Conservation (phyloP, 345 rosid genomes). For the Citrus maxima region DNA sequence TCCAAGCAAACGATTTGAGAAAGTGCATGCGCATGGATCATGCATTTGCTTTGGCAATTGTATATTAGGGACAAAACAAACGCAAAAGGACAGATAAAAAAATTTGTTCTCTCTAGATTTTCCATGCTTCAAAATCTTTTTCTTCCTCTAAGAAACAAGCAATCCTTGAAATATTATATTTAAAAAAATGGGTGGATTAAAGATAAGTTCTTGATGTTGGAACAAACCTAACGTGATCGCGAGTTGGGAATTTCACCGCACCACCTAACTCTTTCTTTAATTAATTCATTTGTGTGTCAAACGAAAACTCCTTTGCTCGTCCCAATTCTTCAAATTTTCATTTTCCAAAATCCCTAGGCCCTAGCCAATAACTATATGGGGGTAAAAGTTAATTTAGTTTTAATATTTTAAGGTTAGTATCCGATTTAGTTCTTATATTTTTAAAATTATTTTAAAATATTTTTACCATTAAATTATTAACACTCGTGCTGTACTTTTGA, state of each 20-base stretch:
- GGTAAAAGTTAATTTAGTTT: no score
- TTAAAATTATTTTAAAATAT: no score
- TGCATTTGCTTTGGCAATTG: neutral
- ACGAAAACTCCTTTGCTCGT: neutral
- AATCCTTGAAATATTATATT: neutral
- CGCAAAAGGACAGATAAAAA: neutral
- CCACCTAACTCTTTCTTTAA: neutral
- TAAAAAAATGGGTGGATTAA: neutral
- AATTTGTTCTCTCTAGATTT: neutral
- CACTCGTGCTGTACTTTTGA: fast-evolving
- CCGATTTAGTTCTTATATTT: fast-evolving
- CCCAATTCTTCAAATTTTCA: neutral
- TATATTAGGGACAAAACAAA: no score
- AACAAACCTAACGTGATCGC: slow-evolving; percentile 13
- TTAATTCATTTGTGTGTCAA: slow-evolving; percentile 6
- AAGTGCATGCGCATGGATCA: slow-evolving; percentile 2
- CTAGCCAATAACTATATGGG: no score
- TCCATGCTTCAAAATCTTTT: slow-evolving; percentile 8
- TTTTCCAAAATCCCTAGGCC: no score
- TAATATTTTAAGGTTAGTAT: no score
- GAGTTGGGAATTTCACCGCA: slow-evolving; percentile 4
- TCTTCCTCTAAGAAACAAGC: neutral
- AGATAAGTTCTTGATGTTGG: neutral
- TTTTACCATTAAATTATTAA: fast-evolving
- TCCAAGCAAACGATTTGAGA: neutral